These are phyloP conservation scores for Nicotiana attenuata DNA, from an alignment of 257 asterid species.

Conservation along the genomic window DNA sequence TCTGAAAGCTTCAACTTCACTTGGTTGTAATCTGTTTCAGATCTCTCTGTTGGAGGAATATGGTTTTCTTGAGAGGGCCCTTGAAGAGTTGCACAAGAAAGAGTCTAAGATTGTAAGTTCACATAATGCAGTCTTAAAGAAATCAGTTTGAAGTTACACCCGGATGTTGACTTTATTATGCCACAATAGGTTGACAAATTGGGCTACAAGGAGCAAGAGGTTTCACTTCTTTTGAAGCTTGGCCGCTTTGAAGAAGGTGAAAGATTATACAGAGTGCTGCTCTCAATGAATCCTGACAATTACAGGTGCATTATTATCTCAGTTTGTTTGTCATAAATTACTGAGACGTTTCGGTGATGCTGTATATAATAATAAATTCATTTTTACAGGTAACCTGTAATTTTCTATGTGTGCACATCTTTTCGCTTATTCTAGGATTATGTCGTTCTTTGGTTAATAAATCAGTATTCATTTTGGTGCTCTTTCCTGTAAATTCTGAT, in stretches of 20 bases:
- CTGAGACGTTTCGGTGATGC: background rate
- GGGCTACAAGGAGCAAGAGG: conserved; percentile 85
- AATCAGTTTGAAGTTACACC: conserved; percentile 1
- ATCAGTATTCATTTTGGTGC: background rate
- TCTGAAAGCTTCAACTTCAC: background rate
- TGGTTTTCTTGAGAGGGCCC: conserved; percentile 81
- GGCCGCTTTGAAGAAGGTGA: conserved; percentile 72
- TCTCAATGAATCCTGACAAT: conserved; percentile 90
- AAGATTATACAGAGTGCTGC: conserved; percentile 64
- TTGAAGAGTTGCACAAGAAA: conserved; percentile 81
- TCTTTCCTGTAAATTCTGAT: background rate
- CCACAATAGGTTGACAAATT: conserved; percentile 72
- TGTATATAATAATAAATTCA: background rate
- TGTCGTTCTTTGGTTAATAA: background rate
- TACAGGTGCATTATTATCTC: conserved; percentile 47
- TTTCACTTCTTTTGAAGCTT: conserved; percentile 79
- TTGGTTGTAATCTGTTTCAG: conserved; percentile 37
- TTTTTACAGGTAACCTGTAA: background rate
- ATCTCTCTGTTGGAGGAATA: conserved; percentile 80
- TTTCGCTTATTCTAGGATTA: background rate
- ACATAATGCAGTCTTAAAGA: conserved; percentile 7
- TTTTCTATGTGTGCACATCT: background rate
- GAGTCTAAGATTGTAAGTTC: conserved; percentile 80
- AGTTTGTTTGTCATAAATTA: background rate
- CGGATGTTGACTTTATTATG: conserved; percentile 10